Base-by-base conservation (phyloP, 768 basidiomycete species). In the Agaricus bisporus region DNA sequence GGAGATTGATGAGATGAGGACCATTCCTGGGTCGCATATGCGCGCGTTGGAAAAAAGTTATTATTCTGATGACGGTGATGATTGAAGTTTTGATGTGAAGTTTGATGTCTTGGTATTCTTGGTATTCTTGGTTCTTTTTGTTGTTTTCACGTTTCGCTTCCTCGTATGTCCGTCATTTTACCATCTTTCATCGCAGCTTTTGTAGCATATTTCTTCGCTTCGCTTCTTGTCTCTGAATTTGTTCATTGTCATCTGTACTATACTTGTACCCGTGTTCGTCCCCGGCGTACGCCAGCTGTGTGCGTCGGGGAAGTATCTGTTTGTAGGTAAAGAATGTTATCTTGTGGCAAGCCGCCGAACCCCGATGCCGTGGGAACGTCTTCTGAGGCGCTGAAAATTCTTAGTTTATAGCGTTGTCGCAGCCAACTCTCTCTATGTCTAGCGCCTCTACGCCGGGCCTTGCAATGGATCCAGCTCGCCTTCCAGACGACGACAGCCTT, bases 1-100 rank as follows among this genome's bases (percentile, higher is more conserved):
- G 44, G 52, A 54, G 52, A 54, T 54, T 46, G 52, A 54, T 10
- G 52, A 54, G 28, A 54, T 54, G 44, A 54, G 47, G 52, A 39
- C 52, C n/a, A 48, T 54, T 41, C 17, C 38, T 7, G 38, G 25
- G 10, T 54, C 52, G 5, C 20, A 20, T 7, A 47, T 54, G 38
- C 45, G 25, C 28, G 52, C 52, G 5, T 22, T 54, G 17, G 45
- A 54, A 29, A 54, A 22, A 45, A 54, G 45, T 32, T 54, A 54
- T 7, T 1, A 11, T 32, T 32, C 11, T 32, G 32, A 32, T 8
- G 32, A 32, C 8, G 7, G 8, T 11, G 32, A 32, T 20, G 52
- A 54, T 39, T 54, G 37, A 38, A 22, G 52, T 8, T 15, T 37
- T n/a, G 8, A 14, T 37, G 26, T 28, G 6, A 17, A 18, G 18